Conservation (phyloP, 2,329 filamentous ascomycete species). For the Coniochaeta prunicola region DNA sequence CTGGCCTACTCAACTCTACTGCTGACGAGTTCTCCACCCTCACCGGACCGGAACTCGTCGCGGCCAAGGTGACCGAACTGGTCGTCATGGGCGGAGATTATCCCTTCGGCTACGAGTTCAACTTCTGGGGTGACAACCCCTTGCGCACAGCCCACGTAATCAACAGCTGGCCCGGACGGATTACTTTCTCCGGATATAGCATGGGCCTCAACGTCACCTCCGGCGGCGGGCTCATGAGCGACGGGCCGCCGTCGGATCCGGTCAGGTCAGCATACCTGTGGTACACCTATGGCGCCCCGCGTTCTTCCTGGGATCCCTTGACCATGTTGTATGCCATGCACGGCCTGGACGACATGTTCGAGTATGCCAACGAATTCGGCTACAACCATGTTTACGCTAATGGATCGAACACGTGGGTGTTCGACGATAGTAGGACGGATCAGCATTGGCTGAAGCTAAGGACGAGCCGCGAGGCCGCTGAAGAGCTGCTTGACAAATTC, state of each 20-base stretch:
- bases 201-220: constrained; percentile 33
- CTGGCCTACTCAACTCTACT: constrained; percentile 35
- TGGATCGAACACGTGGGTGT: constrained; percentile 35
- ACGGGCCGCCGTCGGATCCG: constrained; percentile 24
- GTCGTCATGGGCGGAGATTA: constrained; percentile 46
- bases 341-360: constrained; percentile 26
- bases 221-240: constrained; percentile 25
- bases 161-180: constrained; percentile 30
- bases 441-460: constrained; percentile 32
- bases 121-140: constrained; percentile 37
- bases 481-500: constrained; percentile 19
- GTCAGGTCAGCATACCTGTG: constrained; percentile 30
- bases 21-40: constrained; percentile 30
- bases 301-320: constrained; percentile 34
- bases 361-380: constrained; percentile 27
- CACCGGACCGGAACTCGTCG: constrained; percentile 31
- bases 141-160: constrained; percentile 33
- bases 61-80: constrained; percentile 37
- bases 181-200: constrained; percentile 32
- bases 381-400: constrained; percentile 31
- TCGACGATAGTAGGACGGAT: constrained; percentile 23
- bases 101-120: constrained; percentile 38
- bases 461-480: constrained; percentile 19
- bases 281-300: constrained; percentile 26
- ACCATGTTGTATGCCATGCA: constrained; percentile 30